A percentile compares a stretch with the other conserved stretches of the same genome.
Conservation (phyloP, 208 protist genomes). For the Leptomonas pyrrhocoris region DNA sequence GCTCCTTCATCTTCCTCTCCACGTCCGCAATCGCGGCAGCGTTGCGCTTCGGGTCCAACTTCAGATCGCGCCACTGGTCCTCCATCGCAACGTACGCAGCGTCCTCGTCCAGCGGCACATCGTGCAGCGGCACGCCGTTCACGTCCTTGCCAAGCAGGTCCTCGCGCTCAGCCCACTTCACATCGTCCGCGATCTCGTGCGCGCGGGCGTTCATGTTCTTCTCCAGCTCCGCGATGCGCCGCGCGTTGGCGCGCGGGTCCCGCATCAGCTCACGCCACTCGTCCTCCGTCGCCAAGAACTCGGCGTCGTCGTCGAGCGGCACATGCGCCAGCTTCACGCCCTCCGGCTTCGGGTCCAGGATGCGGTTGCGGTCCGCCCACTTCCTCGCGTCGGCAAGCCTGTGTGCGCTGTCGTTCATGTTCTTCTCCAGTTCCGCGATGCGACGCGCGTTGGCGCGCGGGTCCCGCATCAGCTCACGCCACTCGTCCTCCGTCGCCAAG, state of each 20-base stretch:
- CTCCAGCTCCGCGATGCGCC: conserved; percentile 58
- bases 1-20: conserved; percentile 56
- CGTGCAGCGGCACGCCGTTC: conserved; percentile 59
- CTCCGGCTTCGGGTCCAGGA: conserved; percentile 47
- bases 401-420: conserved; percentile 4
- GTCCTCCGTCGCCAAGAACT: conserved; percentile 40
- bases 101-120: conserved; percentile 57
- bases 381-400: conserved; percentile 37
- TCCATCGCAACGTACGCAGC: conserved; percentile 29
- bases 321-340: conserved; percentile 64
- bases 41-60: not conserved
- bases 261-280: conserved; percentile 38
- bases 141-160: conserved; percentile 59
- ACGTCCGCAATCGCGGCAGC: conserved; percentile 41
- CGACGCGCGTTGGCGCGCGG: conserved; percentile 30
- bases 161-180: conserved; percentile 49
- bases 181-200: conserved; percentile 48
- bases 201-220: conserved; percentile 59
- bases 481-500: conserved; percentile 34
- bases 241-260: conserved; percentile 39
- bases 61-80: not conserved
- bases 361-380: conserved; percentile 36
- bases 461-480: conserved; percentile 40
- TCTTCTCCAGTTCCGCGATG: conserved; percentile 31
- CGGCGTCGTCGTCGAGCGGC: conserved; percentile 40